Base-by-base conservation (phyloP, 768 basidiomycete genomes). In the Hemileccinum rubropunctum region DNA sequence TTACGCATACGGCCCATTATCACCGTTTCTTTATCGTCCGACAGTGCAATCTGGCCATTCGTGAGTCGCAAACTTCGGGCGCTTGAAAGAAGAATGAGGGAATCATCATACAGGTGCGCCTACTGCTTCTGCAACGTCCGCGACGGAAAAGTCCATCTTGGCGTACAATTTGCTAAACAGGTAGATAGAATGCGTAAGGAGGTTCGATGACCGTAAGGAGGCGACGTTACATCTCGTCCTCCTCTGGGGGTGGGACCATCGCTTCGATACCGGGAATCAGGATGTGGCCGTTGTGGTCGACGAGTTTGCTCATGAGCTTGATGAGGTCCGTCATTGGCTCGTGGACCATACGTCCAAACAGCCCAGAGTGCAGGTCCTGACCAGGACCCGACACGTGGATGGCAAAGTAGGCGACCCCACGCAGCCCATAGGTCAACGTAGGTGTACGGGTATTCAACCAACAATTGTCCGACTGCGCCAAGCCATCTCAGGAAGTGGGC, bases 301-400 rank as follows among this genome's bases (percentile, higher is more conserved):
- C 94, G 39, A 98, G 88, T 57, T 83, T 91, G 60, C 85, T 81
- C 81, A 98, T 83, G 56, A 98, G 73, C 39, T 70, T 64, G 64
- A 97, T 76, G 44, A 97, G 83, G 64, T 95, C 95, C 0, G 91
- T 95, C 95, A 98, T 95, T 13, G 95, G 94, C 67, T 89, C 88
- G 62, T 91, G 85, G 18, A 91, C 88, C 28, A 81, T 83, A 33
- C 85, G 76, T 9, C 91, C 91, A 62, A 90, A 92, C 27, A 85
- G 77, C 47, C 95, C 95, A 34, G 92, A 94, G 69, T 98, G 95
- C 1, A 98, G 76, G 63, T 98, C 94, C 38, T 86, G 77, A 17
- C 75, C 83, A 4, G 95, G 95, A 5, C 95, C 95, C 4, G 85
- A 76, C 45, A 98, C 72, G 23, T 81, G 82, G 54, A 92, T 72